A percentile compares a stretch with the other conserved stretches of the same genome.
Evolutionary conservation across 495 filamentous ascomycete species (phyloP).

Genomic region (Symbiotaphrina buchneri): DNA sequence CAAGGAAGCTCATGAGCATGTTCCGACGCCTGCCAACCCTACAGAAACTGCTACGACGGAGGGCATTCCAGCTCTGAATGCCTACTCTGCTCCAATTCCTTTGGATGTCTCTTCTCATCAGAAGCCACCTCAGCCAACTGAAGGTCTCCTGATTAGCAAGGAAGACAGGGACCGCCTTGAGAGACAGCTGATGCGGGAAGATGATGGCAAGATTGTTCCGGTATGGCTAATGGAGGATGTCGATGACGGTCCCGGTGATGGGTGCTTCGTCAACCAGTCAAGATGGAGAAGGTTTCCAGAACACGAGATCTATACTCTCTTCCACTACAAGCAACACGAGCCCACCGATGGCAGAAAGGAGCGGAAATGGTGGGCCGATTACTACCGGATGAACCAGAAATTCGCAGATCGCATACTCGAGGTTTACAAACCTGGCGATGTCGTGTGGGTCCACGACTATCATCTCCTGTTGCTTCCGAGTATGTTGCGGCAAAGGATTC

Average conservation of each 20-base stretch:
- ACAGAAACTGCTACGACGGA: constrained; percentile 10
- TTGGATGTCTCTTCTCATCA: constrained; percentile 31
- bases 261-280: constrained; percentile 50
- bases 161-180: constrained; percentile 49
- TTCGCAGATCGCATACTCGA: constrained; percentile 73
- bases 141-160: constrained; percentile 38
- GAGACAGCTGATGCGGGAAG: constrained; percentile 38
- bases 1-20: constrained; percentile 21
- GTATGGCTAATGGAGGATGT: constrained; percentile 73
- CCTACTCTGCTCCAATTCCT: constrained; percentile 49
- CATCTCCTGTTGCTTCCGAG: constrained; percentile 71
- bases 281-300: constrained; percentile 79
- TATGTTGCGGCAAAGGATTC: constrained; percentile 57
- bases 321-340: constrained; percentile 85
- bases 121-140: constrained; percentile 28
- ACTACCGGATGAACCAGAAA: constrained; percentile 64
- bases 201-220: constrained; percentile 47
- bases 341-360: constrained; percentile 64
- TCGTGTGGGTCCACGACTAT: constrained; percentile 83
- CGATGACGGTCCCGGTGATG: constrained; percentile 29
- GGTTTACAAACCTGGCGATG: constrained; percentile 72
- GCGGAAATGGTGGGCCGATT: constrained; percentile 71
- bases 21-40: constrained; percentile 9
- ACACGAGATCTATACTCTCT: constrained; percentile 67
- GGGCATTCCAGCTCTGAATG: constrained; percentile 27